Evolutionary conservation across 257 asterid species (phyloP).

Genomic region (Rauvolfia tetraphylla): DNA sequence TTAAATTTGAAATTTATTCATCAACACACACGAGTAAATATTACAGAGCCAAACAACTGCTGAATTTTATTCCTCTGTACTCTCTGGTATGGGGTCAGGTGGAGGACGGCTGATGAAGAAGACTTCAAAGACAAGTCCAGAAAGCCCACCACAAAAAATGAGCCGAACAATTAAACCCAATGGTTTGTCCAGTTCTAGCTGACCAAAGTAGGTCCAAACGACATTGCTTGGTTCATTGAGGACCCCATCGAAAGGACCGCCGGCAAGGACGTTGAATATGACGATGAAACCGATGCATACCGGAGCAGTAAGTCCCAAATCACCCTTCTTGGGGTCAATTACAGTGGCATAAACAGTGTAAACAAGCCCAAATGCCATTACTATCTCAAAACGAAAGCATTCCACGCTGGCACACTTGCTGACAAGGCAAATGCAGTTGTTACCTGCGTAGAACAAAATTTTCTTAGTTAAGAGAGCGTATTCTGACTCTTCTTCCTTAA

Average conservation of each 20-base stretch:
- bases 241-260: slow-evolving; percentile 80
- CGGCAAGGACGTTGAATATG: slow-evolving; percentile 67
- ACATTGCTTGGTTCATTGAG: slow-evolving; percentile 80
- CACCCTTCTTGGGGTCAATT: slow-evolving; percentile 67
- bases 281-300: slow-evolving; percentile 63
- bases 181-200: slow-evolving; percentile 60
- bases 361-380: slow-evolving; percentile 75
- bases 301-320: slow-evolving; percentile 58
- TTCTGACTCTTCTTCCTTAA: no score
- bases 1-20: neutral
- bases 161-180: slow-evolving; percentile 90
- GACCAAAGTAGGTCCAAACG: slow-evolving; percentile 65
- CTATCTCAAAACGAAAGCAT: slow-evolving; percentile 60
- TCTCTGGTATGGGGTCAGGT: slow-evolving; percentile 48
- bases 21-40: neutral
- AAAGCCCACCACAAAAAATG: slow-evolving; percentile 51
- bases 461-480: no score
- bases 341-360: slow-evolving; percentile 82
- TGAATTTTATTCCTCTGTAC: slow-evolving; percentile 7
- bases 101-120: slow-evolving; percentile 47
- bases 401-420: slow-evolving; percentile 50
- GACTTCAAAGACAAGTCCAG: slow-evolving; percentile 56
- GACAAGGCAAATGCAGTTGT: slow-evolving; percentile 23
- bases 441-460: slow-evolving; percentile 6
- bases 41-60: no score